These are phyloP conservation scores for Globisporangium parvum DNA, from an alignment of 352 stramenopile genomes.

Conservation along the genomic window DNA sequence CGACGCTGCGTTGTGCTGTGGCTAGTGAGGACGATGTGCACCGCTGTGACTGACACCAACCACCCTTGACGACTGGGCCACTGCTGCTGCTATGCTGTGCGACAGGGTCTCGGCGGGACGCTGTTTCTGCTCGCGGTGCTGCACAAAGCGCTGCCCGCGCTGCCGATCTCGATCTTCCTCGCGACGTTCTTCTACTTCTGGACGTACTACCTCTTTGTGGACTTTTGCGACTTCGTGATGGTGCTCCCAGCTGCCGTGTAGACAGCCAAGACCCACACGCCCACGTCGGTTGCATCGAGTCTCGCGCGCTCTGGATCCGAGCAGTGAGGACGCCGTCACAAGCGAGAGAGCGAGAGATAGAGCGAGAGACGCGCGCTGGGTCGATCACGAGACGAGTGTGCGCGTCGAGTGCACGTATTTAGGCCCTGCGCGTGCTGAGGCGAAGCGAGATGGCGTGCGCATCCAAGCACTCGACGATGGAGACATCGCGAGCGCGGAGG, in stretches of 20 bases:
- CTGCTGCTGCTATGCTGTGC: neutral
- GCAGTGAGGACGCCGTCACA: neutral
- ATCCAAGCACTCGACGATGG: no score
- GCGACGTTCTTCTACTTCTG: conserved; percentile 80
- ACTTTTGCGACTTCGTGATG: conserved; percentile 83
- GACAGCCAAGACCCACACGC: no score
- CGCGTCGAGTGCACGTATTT: neutral
- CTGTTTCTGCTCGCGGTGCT: conserved; percentile 94
- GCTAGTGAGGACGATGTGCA: neutral
- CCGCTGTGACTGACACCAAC: no score
- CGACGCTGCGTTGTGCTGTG: conserved; percentile 7
- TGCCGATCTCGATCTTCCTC: conserved; percentile 94
- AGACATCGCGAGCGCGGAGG: no score
- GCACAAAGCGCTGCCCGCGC: conserved; percentile 90
- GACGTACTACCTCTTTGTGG: conserved; percentile 77
- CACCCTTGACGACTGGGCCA: neutral
- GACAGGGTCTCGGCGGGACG: conserved; percentile 88
- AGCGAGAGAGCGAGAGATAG: neutral
- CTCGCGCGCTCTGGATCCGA: no score
- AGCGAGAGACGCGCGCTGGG: no score
- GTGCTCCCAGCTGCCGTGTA: conserved; percentile 48
- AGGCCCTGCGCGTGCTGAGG: no score
- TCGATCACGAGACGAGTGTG: no score
- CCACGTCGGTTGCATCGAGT: no score
- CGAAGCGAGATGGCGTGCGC: no score